phyloP scores from a whole-genome alignment of 352 stramenopile genomes.

The Hyphochytrium catenoides region DNA sequence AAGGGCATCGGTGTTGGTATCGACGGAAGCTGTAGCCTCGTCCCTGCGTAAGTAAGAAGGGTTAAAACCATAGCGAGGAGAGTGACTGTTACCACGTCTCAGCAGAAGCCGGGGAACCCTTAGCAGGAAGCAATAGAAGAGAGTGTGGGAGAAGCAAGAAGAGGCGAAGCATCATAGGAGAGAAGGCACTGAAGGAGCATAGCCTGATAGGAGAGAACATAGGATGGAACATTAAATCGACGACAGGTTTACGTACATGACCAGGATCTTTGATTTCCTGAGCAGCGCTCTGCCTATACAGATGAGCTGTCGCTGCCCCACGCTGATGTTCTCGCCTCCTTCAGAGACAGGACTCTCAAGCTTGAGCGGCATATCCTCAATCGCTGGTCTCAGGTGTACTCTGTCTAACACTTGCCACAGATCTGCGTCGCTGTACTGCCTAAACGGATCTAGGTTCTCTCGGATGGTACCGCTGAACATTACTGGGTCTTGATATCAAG shows the following conservation, averaged over 20 bases:
- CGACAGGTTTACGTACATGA: too few relatives aligned
- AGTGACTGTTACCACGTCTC: too few relatives aligned
- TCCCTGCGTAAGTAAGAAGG: too few relatives aligned
- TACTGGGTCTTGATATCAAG: slow-evolving; percentile 29
- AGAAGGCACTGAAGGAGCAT: too few relatives aligned
- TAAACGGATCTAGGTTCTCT: slow-evolving; percentile 75
- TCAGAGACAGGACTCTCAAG: slow-evolving; percentile 36
- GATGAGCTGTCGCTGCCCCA: slow-evolving; percentile 63
- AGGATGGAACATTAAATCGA: too few relatives aligned
- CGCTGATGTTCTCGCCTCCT: slow-evolving; percentile 54
- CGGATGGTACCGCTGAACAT: slow-evolving; percentile 76
- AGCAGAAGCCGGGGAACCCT: too few relatives aligned
- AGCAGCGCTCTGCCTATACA: slow-evolving; percentile 59
- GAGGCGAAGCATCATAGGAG: too few relatives aligned
- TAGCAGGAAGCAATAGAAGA: too few relatives aligned
- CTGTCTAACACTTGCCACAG: slow-evolving; percentile 26
- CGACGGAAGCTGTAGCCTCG: slow-evolving; percentile 49
- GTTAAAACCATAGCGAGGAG: too few relatives aligned
- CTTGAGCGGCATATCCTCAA: slow-evolving; percentile 3
- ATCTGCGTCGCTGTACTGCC: slow-evolving; percentile 31
- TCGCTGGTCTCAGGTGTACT: not conserved
- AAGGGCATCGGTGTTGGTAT: slow-evolving; percentile 30
- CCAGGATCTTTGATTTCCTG: slow-evolving; percentile 18
- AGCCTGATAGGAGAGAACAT: too few relatives aligned
- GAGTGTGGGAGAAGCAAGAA: too few relatives aligned